phyloP scores from a whole-genome alignment of 176 grass and related monocot species.

The Aegilops sharonensis region DNA sequence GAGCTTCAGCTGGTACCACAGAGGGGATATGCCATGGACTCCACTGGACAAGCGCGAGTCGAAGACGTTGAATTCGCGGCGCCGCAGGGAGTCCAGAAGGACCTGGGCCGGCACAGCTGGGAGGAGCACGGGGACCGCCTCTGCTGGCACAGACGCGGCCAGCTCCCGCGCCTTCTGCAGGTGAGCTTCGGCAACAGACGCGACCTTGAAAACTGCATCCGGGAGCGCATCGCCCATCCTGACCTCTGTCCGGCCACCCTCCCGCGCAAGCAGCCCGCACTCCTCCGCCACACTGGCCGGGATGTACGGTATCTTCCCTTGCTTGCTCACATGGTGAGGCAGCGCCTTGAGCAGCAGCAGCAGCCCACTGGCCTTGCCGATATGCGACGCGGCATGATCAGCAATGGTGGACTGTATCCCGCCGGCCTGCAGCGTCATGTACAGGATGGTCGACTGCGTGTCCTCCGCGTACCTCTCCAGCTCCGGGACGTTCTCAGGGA shows the following conservation, averaged over 20 bases:
- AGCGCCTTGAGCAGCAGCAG: conserved; percentile 76
- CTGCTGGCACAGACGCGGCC: conserved; percentile 47
- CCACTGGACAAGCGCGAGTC: conserved; percentile 68
- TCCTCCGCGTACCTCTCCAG: conserved; percentile 90
- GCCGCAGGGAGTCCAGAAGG: conserved; percentile 58
- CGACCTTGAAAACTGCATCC: conserved; percentile 82
- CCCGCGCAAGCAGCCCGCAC: conserved; percentile 50
- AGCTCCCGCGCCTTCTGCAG: conserved; percentile 74
- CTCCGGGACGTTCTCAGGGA: conserved; percentile 49
- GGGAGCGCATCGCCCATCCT: conserved; percentile 60
- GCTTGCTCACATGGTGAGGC: conserved; percentile 77
- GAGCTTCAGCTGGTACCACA: conserved; percentile 90
- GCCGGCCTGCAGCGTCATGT: conserved; percentile 71
- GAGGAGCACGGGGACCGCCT: conserved; percentile 58
- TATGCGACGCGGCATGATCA: conserved; percentile 79
- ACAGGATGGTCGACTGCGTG: conserved; percentile 81
- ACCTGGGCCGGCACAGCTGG: conserved; percentile 74
- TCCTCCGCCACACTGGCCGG: conserved; percentile 64
- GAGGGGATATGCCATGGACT: conserved; percentile 68
- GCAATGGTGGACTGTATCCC: conserved; percentile 67
- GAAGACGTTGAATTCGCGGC: conserved; percentile 71
- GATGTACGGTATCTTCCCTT: conserved; percentile 65
- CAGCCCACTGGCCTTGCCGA: conserved; percentile 82
- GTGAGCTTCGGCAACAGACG: conserved; percentile 70
- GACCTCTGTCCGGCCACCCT: conserved; percentile 46